Conservation (phyloP, 208 protist species). For the Trichomonas gallinae region DNA sequence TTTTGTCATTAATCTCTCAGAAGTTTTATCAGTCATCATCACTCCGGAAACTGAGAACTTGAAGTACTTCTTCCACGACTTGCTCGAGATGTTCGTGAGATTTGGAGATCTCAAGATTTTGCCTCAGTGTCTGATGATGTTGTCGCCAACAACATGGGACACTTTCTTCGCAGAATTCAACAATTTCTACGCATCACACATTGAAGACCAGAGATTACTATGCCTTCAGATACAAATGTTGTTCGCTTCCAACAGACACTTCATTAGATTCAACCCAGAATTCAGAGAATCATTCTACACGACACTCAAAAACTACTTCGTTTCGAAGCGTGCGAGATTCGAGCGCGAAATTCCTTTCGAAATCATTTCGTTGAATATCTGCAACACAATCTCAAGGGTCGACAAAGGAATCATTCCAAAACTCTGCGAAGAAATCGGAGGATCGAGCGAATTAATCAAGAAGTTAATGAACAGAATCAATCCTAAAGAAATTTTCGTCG, state of each 20-base stretch:
- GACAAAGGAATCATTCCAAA: not conserved
- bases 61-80: not conserved
- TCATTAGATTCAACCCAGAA: not conserved
- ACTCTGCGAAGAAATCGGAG: not conserved
- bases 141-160: not conserved
- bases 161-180: not conserved
- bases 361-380: not conserved
- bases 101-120: not conserved
- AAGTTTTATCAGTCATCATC: not conserved
- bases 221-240: not conserved
- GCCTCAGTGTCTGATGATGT: no score
- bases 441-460: not conserved
- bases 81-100: not conserved
- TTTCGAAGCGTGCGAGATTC: not conserved
- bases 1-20: not conserved
- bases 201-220: not conserved
- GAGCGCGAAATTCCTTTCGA: not conserved
- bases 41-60: not conserved
- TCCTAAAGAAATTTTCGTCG: not conserved
- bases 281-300: not conserved
- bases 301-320: not conserved
- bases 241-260: not conserved
- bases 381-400: not conserved
- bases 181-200: not conserved
- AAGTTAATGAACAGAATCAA: not conserved